Conservation (phyloP, 805 yeast genomes). For the Zygosaccharomyces kombuchaensis region DNA sequence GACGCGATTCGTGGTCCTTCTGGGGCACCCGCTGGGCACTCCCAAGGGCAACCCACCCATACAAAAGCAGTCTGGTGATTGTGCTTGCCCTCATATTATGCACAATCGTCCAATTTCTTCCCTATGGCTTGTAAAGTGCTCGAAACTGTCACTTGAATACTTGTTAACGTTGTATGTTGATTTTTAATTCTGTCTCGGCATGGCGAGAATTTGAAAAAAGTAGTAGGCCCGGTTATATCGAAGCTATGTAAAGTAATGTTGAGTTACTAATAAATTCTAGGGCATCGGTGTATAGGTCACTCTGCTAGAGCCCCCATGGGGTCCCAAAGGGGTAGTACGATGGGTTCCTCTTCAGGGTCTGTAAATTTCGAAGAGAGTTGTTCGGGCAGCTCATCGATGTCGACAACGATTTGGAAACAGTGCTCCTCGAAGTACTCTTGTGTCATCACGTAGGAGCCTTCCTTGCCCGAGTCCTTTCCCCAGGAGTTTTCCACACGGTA, state of each 20-base stretch:
- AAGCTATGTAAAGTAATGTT: not conserved
- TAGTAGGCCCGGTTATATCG: not conserved
- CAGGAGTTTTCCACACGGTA: constrained; percentile 77
- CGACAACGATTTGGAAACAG: constrained; percentile 67
- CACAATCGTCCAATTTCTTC: not conserved
- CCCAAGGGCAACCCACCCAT: constrained; percentile 1
- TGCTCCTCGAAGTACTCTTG: constrained; percentile 72
- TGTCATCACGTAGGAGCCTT: constrained; percentile 68
- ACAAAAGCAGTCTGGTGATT: constrained; percentile 6
- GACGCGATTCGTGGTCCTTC: constrained; percentile 48
- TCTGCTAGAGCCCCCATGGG: constrained; percentile 73
- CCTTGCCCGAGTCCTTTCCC: constrained; percentile 64
- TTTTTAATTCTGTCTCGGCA: constrained; percentile 2
- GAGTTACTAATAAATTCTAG: not conserved
- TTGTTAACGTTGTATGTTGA: constrained; percentile 1
- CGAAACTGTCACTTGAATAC: not conserved
- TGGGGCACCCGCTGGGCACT: constrained; percentile 28
- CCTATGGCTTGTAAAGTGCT: not conserved
- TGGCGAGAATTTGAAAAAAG: not conserved
- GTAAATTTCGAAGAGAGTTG: constrained; percentile 36
- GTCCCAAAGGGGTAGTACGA: constrained; percentile 69
- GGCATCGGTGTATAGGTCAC: not conserved
- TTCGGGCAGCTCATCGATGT: constrained; percentile 44
- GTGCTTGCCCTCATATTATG: constrained; percentile 9
- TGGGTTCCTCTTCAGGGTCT: constrained; percentile 44